These are phyloP conservation scores for Apiotrichum siamense DNA, from an alignment of 1,284 basidiomycete species.

Conservation along the genomic window DNA sequence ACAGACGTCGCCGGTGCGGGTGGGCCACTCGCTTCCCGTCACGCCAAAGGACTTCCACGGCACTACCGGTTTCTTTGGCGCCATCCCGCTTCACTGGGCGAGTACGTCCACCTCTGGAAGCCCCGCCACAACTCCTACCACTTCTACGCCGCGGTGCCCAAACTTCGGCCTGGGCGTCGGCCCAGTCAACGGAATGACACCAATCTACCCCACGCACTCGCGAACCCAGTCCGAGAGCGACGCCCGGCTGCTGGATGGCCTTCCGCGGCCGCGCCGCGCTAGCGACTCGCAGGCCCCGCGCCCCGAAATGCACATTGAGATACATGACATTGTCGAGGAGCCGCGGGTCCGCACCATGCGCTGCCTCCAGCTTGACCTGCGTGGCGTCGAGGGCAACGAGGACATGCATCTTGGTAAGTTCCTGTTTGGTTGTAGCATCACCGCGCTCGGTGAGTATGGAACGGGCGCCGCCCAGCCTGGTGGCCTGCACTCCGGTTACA, in stretches of 20 bases:
- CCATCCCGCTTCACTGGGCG: constrained; percentile 7
- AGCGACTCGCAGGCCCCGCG: constrained; percentile 6
- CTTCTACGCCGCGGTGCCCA: background rate
- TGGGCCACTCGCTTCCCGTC: background rate
- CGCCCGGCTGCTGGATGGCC: background rate
- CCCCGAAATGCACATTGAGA: constrained; percentile 1
- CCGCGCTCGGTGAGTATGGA: background rate
- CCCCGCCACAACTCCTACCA: background rate
- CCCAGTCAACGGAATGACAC: constrained; percentile 1
- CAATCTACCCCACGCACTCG: constrained; percentile 2
- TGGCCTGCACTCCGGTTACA: no score
- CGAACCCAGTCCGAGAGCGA: background rate
- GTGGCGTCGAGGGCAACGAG: constrained; percentile 8
- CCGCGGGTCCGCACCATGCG: constrained; percentile 20
- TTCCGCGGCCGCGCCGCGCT: constrained; percentile 2
- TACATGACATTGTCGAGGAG: background rate
- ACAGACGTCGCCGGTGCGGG: background rate
- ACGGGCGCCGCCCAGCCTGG: no score
- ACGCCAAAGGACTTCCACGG: background rate
- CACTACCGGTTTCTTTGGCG: background rate
- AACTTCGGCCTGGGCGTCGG: background rate
- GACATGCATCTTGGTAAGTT: background rate
- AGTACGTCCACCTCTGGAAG: background rate
- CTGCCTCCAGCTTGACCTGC: constrained; percentile 43
- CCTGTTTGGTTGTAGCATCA: no score